Evolutionary conservation across 1,284 basidiomycete species (phyloP).

Genomic region (Rhodotorula sp.): DNA sequence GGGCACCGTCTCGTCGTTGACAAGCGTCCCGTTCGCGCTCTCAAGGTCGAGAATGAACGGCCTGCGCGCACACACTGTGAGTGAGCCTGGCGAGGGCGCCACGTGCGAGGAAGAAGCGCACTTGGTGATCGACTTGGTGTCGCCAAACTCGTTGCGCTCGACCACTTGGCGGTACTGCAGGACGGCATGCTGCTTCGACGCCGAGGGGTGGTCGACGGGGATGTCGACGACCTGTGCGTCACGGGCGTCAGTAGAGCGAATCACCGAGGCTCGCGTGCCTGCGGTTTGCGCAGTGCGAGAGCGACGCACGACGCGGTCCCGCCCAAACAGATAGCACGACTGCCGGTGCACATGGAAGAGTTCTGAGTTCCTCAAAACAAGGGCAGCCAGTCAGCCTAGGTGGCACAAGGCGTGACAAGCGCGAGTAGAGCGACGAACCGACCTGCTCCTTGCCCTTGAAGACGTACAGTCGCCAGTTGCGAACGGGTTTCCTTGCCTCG

Average conservation of each 20-base stretch:
- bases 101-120: slow-evolving; percentile 52
- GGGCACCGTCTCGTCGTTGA: slow-evolving; percentile 85
- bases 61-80: slow-evolving; percentile 53
- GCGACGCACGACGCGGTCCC: slow-evolving; percentile 73
- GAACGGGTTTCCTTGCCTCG: slow-evolving; percentile 86
- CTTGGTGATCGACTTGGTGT: slow-evolving; percentile 74
- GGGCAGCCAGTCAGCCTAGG: neutral
- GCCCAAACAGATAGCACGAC: slow-evolving; percentile 89
- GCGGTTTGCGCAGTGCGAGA: neutral
- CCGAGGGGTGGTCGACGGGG: slow-evolving; percentile 89
- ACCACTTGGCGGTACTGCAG: slow-evolving; percentile 88
- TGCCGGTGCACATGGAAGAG: slow-evolving; percentile 86
- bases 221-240: slow-evolving; percentile 68
- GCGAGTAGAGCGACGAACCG: slow-evolving; percentile 60
- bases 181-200: slow-evolving; percentile 97
- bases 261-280: neutral
- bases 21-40: slow-evolving; percentile 89
- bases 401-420: neutral
- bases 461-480: slow-evolving; percentile 93
- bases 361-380: slow-evolving; percentile 58
- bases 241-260: too few species aligned
- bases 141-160: slow-evolving; percentile 85
- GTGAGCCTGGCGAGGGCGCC: neutral
- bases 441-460: slow-evolving; percentile 93
- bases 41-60: slow-evolving; percentile 96